Percentiles rank a stretch among this genome's conserved stretches.
These are phyloP conservation scores for Dorcoceras hygrometricum DNA, from an alignment of 257 asterid species.

Conservation along the genomic window DNA sequence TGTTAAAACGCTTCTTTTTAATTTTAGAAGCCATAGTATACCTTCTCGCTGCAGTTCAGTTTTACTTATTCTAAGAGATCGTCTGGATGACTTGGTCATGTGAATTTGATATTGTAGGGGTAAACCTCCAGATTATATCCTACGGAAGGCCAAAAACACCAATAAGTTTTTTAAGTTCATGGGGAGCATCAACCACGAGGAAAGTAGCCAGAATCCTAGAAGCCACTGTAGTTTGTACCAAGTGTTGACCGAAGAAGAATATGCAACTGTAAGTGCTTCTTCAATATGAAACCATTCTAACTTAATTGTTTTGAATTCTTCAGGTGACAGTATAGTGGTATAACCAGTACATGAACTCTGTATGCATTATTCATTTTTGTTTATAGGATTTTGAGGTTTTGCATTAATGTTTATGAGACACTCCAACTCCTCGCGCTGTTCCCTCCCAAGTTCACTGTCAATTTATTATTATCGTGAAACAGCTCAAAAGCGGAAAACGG, in stretches of 20 bases:
- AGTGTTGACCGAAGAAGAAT: conserved; percentile 84
- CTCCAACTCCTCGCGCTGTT: conserved; percentile 5
- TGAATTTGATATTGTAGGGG: conserved; percentile 49
- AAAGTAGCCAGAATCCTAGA: conserved; percentile 45
- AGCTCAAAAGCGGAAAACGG: neutral
- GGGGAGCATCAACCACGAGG: conserved; percentile 76
- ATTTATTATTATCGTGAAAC: neutral
- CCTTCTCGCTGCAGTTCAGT: conserved; percentile 25
- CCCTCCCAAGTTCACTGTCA: neutral
- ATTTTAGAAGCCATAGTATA: neutral
- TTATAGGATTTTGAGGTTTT: conserved; percentile 16
- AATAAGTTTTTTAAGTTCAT: conserved; percentile 83
- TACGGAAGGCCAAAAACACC: conserved; percentile 79
- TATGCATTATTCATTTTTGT: conserved; percentile 15
- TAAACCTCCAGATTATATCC: conserved; percentile 91
- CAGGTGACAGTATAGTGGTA: neutral
- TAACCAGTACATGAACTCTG: conserved; percentile 14
- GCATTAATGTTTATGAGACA: conserved; percentile 11
- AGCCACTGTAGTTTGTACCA: conserved; percentile 63
- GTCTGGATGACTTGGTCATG: conserved; percentile 31
- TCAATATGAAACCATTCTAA: conserved; percentile 14
- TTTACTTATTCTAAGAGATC: conserved; percentile 32
- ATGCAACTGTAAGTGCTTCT: conserved; percentile 79
- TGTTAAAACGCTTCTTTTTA: neutral
- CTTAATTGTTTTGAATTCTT: conserved; percentile 15